Conservation (phyloP, 2,329 filamentous ascomycete genomes). For the Trichoderma citrinoviride region DNA sequence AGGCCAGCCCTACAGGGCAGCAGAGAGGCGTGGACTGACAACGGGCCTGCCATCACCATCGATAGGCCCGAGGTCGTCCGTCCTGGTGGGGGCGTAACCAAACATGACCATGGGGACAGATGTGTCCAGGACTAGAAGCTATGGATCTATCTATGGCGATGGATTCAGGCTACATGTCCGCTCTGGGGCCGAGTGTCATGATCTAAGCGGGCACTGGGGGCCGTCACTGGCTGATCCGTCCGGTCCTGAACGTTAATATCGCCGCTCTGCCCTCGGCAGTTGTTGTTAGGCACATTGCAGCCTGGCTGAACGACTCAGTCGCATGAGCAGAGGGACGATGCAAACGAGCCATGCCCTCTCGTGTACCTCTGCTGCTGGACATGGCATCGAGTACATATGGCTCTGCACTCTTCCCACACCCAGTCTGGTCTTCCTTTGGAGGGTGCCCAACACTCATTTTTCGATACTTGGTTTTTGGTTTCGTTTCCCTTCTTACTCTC, state of each 20-base stretch:
- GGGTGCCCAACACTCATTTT: conserved; percentile 13
- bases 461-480: background rate
- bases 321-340: background rate
- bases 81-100: background rate
- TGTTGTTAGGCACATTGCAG: background rate
- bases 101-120: background rate
- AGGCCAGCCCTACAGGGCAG: conserved; percentile 12
- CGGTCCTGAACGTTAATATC: conserved; percentile 9
- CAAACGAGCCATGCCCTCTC: too few relatives aligned
- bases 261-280: background rate
- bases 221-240: conserved; percentile 11
- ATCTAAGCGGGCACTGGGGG: conserved; percentile 11
- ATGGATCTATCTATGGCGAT: conserved; percentile 8
- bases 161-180: conserved; percentile 11
- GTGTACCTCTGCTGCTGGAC: too few relatives aligned
- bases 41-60: conserved; percentile 7
- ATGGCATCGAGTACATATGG: background rate
- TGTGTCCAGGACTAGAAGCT: conserved; percentile 5
- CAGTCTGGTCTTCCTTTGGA: background rate
- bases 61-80: background rate
- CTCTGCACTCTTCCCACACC: background rate
- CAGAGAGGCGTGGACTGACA: background rate
- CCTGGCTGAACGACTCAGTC: conserved; percentile 4
- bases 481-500: background rate
- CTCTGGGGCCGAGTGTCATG: background rate